Evolutionary conservation across 352 stramenopile genomes (phyloP), one percentile per base, ranked within the genome.

Genomic region (Phytopythium mirpurense): DNA sequence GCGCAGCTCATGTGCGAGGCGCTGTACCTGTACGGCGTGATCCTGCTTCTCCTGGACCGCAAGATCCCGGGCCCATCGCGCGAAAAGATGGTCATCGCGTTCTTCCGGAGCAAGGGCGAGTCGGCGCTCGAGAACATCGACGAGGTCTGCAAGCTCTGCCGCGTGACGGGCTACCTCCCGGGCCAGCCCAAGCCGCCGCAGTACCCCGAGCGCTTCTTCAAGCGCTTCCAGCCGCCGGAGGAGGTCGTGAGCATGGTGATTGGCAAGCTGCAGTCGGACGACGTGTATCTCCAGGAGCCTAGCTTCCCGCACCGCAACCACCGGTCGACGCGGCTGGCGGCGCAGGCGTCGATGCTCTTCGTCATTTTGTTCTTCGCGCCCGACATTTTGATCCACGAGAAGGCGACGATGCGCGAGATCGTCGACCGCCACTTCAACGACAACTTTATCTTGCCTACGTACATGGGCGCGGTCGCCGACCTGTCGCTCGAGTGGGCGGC

Each of bases 341-440:
- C 59, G 3, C 95, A 98, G 56, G 93, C 94, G 21, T 96, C 85
- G 18, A 97, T 98, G 86, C 73, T 98, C 2, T 98, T 98, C 64
- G 92, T 98, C 23, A 95, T 98, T 46, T 58, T 98, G 31, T 98
- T 94, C 67, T 98, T 98, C 54, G 86, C 89, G 12, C 88, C 94
- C 0, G 79, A 94, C 27, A 95, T 96, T 54, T 53, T 98, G 18
- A 96, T 96, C 56, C 83, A 96, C 55, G 90, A 98, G 32, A 87
- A 92, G 44, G 74, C 83, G 40, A 96, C 72, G 50, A 96, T 98
- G 86, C 86, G 94, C 40, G 91, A 97, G 67, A 96, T 98, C 53
- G 93, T 98, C 5, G 94, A 98, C 69, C 89, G 90, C 23, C 92
- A 96, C 62, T 98, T 98, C 61, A 95, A 96, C 59, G 95, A 98